Base-by-base conservation (phyloP, 129 eudicot genomes). In the Arctium minus region DNA sequence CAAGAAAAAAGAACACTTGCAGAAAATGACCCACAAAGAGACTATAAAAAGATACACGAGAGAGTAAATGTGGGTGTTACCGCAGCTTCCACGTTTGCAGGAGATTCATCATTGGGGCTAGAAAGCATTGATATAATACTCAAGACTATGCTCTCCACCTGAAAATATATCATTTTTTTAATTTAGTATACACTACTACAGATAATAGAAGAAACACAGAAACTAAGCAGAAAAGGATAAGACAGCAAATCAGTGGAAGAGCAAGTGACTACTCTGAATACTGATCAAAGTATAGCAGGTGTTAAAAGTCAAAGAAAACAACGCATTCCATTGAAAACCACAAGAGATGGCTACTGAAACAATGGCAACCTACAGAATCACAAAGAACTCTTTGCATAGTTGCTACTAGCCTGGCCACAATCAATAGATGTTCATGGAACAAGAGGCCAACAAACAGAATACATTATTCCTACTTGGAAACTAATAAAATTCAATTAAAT, bases 31-130 rank as follows among this genome's bases (percentile, higher is more conserved):
- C 4, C 11, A 15, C 22, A 56, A 56, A 56, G 8, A 56, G 1
- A 60, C 68, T n/a, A 60, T 60, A 17, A 60, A 60, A 60, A 18
- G 30, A 60, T 60, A n/a, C 29, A 60, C 29, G 1, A n/a, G 68
- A 60, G 15, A 1, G 10, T 10, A 46, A 46, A 46, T 10, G 56
- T 46, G 17, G 56, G 29, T 62, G 82, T 89, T 92, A 92, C 97
- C 87, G 98, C 97, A 31, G 98, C 98, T 70, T 92, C 97, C 77
- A 92, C 94, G 69, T 92, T 92, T 42, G 97, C 97, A 2, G 94
- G 94, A 38, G 97, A 92, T 36, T 92, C 97, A 32, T 92, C 97
- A 37, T 90, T 92, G 7, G 97, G 97, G 81, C 94, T 85, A 2
- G 97, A 92, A 36, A 92, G 92, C 97, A 92, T 88, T 42, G 97